Conservation (phyloP, 495 filamentous ascomycete species). For the Xanthoparmelia taractica region DNA sequence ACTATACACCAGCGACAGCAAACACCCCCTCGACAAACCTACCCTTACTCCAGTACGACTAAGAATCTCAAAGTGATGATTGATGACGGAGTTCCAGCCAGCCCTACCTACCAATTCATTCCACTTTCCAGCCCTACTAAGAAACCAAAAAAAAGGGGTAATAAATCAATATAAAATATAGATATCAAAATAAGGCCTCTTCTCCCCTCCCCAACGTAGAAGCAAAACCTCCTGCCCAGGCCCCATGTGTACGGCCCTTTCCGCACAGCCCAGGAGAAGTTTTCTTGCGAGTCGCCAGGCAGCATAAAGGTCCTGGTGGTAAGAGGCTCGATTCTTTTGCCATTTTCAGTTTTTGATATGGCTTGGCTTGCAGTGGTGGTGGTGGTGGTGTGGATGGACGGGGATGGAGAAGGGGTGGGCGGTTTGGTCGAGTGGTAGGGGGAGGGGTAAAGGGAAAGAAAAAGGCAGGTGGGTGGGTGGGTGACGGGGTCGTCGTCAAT, state of each 20-base stretch:
- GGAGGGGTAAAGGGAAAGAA: background rate
- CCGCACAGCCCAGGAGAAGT: background rate
- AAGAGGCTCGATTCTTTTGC: conserved; percentile 28
- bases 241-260: background rate
- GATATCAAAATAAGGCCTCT: no score
- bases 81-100: no score
- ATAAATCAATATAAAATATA: no score
- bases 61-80: no score
- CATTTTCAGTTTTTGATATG: background rate
- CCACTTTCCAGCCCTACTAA: no score
- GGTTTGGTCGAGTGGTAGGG: background rate
- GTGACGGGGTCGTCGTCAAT: conserved; percentile 1
- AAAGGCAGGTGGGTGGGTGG: background rate
- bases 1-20: no score
- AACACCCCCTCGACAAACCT: no score
- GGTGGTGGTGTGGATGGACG: background rate
- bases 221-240: conserved; percentile 12
- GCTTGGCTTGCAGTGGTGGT: no score
- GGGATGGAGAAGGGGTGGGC: background rate
- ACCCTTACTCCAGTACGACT: no score
- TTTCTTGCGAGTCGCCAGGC: background rate
- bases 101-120: no score
- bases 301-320: conserved; percentile 18
- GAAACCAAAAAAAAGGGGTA: no score
- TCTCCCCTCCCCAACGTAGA: background rate